Percentiles rank a stretch among this genome's conserved stretches.
Evolutionary conservation across 1,284 basidiomycete species (phyloP).

Genomic region (Puccinia novopanici): DNA sequence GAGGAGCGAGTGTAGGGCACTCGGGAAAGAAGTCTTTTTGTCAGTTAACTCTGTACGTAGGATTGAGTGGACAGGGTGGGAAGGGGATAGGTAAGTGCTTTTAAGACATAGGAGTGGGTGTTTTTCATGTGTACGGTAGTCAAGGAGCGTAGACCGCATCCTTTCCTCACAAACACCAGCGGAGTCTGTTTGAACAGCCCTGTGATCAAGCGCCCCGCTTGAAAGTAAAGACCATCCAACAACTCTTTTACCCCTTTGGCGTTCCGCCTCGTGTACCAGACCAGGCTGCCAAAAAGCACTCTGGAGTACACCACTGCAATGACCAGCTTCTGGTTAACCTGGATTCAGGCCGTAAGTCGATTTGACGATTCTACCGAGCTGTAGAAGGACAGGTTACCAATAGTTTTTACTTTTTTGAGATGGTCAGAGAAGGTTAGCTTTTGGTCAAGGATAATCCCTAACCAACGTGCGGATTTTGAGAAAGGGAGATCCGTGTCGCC

Average conservation of each 20-base stretch:
- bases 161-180: not conserved
- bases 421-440: slow-evolving; percentile 57
- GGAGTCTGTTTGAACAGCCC: slow-evolving; percentile 3
- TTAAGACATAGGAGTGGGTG: not conserved
- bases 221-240: not conserved
- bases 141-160: not conserved
- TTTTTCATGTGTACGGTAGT: not conserved
- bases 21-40: not conserved
- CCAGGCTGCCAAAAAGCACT: slow-evolving; percentile 29
- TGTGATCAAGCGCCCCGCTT: not conserved
- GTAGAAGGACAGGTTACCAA: not conserved
- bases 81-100: not conserved
- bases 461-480: slow-evolving; percentile 54
- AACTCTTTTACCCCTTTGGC: not conserved
- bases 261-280: slow-evolving; percentile 20
- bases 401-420: slow-evolving; percentile 1
- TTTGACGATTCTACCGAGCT: slow-evolving; percentile 5
- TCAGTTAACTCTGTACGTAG: not conserved
- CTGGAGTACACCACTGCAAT: not conserved
- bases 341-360: slow-evolving; percentile 17
- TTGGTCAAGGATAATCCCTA: slow-evolving; percentile 58
- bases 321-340: not conserved
- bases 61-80: not conserved
- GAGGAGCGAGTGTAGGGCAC: not conserved
- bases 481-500: not conserved